Evolutionary conservation across 2,329 filamentous ascomycete species (phyloP), one percentile per base, ranked within the genome.

Genomic region (Pestalotiopsis fici): DNA sequence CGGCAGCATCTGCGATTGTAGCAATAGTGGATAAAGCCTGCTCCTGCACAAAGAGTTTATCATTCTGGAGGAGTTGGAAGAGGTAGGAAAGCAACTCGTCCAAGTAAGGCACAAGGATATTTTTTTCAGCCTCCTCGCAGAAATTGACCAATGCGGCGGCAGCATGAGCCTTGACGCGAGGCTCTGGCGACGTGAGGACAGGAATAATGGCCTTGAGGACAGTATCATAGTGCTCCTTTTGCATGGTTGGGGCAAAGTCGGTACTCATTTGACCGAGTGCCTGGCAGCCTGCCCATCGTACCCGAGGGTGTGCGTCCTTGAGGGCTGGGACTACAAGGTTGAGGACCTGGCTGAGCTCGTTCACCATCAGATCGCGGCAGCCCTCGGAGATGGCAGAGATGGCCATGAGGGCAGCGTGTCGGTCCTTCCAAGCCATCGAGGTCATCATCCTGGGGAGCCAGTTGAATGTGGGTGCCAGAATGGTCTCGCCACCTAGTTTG

Each of bases 211-310:
- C 94, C 73, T 91, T 93, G 64, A 99, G 87, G 18, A 99, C 93
- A 57, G 91, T 86, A 71, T 93, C 89, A 79, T 97, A 96, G 80
- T 97, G 97, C 74, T 97, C 96, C 72, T 93, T 92, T 81, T 99
- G 96, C 95, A 99, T 98, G 12, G 93, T 97, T 13, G 95, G 95
- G 13, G 97, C 95, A 79, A 99, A 99, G 77, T 99, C 96, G 37
- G 96, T 99, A 83, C 95, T 98, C 96, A 99, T 99, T 81, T 99
- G 96, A 31, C 96, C 96, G n/a, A 99, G 87, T 55, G 96, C 96
- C 77, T 99, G 98, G 84, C 96, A 99, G 39, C 95, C 96, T 64
- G 96, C 96, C 91, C 97, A 99, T 74, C 95, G 91, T 66, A 99
- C 96, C 77, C 96, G 93, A 54, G 96, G 93, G 77, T 99, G 96